These are phyloP conservation scores for Aspergillus sclerotialis DNA, from an alignment of 2,329 filamentous ascomycete genomes.

Conservation along the genomic window DNA sequence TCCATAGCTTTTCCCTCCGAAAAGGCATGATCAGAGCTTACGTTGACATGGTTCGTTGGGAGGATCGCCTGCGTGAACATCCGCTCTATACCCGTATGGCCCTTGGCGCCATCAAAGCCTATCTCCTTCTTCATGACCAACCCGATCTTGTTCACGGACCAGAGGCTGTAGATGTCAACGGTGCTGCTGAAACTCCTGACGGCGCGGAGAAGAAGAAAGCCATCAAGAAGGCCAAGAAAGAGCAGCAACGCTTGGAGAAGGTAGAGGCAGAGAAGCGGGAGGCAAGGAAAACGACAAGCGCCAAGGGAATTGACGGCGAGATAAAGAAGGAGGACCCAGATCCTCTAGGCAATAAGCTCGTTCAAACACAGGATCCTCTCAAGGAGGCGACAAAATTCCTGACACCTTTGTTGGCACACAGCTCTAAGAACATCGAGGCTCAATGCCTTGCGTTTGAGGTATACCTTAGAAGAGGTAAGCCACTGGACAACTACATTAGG, in stretches of 20 bases:
- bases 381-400: slow-evolving; percentile 85
- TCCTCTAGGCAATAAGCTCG: slow-evolving; percentile 71
- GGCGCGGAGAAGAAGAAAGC: slow-evolving; percentile 74
- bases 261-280: slow-evolving; percentile 78
- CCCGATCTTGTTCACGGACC: slow-evolving; percentile 58
- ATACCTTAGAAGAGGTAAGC: slow-evolving; percentile 72
- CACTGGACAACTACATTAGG: neutral
- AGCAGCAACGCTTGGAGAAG: slow-evolving; percentile 65
- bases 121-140: slow-evolving; percentile 70
- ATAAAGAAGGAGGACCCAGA: slow-evolving; percentile 86
- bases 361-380: slow-evolving; percentile 74
- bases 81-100: slow-evolving; percentile 87
- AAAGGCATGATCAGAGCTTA: slow-evolving; percentile 96
- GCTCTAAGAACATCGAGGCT: slow-evolving; percentile 69
- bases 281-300: slow-evolving; percentile 66
- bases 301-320: slow-evolving; percentile 50
- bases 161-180: slow-evolving; percentile 49
- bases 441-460: slow-evolving; percentile 89
- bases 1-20: slow-evolving; percentile 93
- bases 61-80: slow-evolving; percentile 83
- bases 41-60: slow-evolving; percentile 94
- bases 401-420: slow-evolving; percentile 71
- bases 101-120: slow-evolving; percentile 71
- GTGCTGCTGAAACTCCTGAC: slow-evolving; percentile 43
- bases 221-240: slow-evolving; percentile 82